Evolutionary conservation across 129 eudicot species (phyloP).

Genomic region (Sambucus nigra): DNA sequence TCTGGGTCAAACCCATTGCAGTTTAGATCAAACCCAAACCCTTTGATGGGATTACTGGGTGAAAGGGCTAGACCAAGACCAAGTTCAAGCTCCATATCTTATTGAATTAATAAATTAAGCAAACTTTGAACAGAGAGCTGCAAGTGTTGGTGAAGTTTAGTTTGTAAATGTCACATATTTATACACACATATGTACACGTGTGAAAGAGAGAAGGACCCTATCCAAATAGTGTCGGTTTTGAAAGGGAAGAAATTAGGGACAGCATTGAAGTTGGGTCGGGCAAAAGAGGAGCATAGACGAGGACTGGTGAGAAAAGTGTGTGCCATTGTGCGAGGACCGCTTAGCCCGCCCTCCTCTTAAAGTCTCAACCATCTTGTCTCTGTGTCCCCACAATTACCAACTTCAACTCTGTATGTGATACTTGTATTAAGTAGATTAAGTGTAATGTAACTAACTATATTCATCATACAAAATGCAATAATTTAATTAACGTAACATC

Average conservation of each 20-base stretch:
- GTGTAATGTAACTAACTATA: no score
- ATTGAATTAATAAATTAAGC: background rate
- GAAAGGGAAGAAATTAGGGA: slow-evolving; percentile 10
- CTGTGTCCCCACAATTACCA: background rate
- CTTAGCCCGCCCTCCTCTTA: background rate
- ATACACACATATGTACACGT: background rate
- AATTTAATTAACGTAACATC: no score
- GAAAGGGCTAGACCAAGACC: slow-evolving; percentile 18
- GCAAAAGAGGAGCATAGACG: slow-evolving; percentile 18
- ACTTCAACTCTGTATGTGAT: no score
- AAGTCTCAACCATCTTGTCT: background rate
- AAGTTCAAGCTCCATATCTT: slow-evolving; percentile 27
- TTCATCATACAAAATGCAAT: no score
- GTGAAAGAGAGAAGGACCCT: background rate
- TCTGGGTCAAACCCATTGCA: background rate
- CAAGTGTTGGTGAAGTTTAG: no score
- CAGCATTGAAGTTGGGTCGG: slow-evolving; percentile 30
- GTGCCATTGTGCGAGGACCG: slow-evolving; percentile 11
- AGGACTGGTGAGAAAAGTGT: slow-evolving; percentile 16
- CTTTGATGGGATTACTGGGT: slow-evolving; percentile 4
- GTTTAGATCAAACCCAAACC: slow-evolving; percentile 13
- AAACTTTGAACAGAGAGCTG: background rate
- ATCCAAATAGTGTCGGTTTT: slow-evolving; percentile 16
- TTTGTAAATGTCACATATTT: background rate
- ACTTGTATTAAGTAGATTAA: no score